Conservation (phyloP, 2,329 filamentous ascomycete species). For the Penicillium expansum region DNA sequence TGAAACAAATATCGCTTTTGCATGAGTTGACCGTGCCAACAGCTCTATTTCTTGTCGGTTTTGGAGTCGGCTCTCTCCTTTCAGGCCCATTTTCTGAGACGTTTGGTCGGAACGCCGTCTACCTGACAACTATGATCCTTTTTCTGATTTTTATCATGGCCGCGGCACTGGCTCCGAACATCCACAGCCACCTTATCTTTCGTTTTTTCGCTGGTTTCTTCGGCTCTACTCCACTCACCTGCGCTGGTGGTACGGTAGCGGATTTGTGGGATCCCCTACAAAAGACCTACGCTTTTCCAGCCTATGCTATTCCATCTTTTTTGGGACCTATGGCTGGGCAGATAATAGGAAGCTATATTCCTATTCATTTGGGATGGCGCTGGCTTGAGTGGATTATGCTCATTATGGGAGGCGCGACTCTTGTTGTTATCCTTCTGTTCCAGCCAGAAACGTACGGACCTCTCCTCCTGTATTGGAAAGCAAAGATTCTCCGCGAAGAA, state of each 20-base stretch:
- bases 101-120: slow-evolving; percentile 50
- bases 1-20: neutral
- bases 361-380: slow-evolving; percentile 26
- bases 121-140: slow-evolving; percentile 46
- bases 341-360: slow-evolving; percentile 23
- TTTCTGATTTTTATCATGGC: slow-evolving; percentile 52
- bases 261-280: slow-evolving; percentile 50
- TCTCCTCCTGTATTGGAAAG: slow-evolving; percentile 46
- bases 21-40: neutral
- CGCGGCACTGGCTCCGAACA: slow-evolving; percentile 47
- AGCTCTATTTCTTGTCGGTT: slow-evolving; percentile 39
- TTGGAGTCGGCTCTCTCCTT: slow-evolving; percentile 49
- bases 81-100: slow-evolving; percentile 51
- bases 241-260: slow-evolving; percentile 45
- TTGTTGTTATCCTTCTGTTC: slow-evolving; percentile 41
- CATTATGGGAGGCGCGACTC: slow-evolving; percentile 36
- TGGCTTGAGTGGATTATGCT: slow-evolving; percentile 49
- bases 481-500: slow-evolving; percentile 35
- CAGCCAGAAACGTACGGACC: slow-evolving; percentile 52
- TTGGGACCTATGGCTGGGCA: slow-evolving; percentile 26
- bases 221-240: slow-evolving; percentile 45
- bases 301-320: slow-evolving; percentile 50
- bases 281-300: slow-evolving; percentile 49
- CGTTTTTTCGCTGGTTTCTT: slow-evolving; percentile 52
- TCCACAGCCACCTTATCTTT: slow-evolving; percentile 50